Evolutionary conservation across 352 stramenopile genomes (phyloP), one percentile per base, ranked within the genome.

Genomic region (Phytophthora syringae): DNA sequence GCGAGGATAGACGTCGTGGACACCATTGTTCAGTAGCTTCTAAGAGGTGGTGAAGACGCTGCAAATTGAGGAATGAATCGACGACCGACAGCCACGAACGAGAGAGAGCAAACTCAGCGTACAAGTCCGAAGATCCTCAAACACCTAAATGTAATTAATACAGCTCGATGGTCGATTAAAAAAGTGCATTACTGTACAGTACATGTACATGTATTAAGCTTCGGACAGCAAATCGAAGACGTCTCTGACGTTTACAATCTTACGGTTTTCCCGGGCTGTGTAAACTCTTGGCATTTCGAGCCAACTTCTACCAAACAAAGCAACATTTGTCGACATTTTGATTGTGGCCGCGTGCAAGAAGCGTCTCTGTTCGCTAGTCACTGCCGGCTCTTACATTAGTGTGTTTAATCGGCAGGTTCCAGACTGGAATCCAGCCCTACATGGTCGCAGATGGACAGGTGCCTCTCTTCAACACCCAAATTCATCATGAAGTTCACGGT

Each of bases 1-100:
- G 60, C 49, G 7, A 69, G 20, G 54, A 69, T 64, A 28, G 60
- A 69, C 34, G 52, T 69, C 20, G 60, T 32, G 10, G 60, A 59
- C 27, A 69, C 50, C 60, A 69, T 69, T 34, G 10, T 37, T 51
- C 42, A 54, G 45, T 45, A 34, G 32, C 21, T 27, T 39, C 48
- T 5, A 18, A 21, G 39, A 36, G 32, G 21, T 27, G 45, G 22
- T 62, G 44, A 28, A 51, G 40, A 62, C 25, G 51, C 18, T 56
- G 43, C 52, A n/a, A n/a, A n/a, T n/a, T n/a, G n/a, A n/a, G n/a
- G n/a, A n/a, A n/a, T n/a, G n/a, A n/a, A n/a, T n/a, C 47, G 15
- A 32, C 30, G 39, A 63, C 15, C 54, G 45, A 37, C 28, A 22
- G 6, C 4, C 11, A 53, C 57, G 32, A 37, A n/a, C 32, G 32